These are phyloP conservation scores for Coleophoma crateriformis DNA, from an alignment of 2,329 filamentous ascomycete species.

Conservation along the genomic window DNA sequence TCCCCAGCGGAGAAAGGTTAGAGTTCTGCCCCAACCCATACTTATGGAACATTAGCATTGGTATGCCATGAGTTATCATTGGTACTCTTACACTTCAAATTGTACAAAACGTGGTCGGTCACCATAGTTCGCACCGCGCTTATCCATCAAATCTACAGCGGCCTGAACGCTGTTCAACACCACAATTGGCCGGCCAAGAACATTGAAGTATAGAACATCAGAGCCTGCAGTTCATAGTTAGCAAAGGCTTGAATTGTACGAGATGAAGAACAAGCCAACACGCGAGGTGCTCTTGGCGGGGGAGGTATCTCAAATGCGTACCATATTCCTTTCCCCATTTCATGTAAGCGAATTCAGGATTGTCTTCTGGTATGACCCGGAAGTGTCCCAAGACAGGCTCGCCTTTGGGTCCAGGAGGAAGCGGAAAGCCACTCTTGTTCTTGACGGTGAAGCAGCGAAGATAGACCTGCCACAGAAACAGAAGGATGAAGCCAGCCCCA, in stretches of 20 bases:
- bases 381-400: constrained; percentile 20
- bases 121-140: constrained; percentile 35
- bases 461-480: background rate
- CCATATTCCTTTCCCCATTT: constrained; percentile 19
- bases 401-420: constrained; percentile 19
- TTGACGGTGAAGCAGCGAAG: constrained; percentile 1
- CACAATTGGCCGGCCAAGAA: constrained; percentile 26
- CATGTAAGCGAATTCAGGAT: constrained; percentile 16
- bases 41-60: background rate
- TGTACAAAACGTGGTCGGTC: constrained; percentile 35
- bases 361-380: constrained; percentile 12
- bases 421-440: constrained; percentile 7
- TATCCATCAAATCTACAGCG: constrained; percentile 36
- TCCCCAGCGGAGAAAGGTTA: constrained; percentile 39
- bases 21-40: constrained; percentile 37
- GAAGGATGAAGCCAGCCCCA: background rate
- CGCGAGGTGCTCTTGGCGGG: no score
- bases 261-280: background rate
- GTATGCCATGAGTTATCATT: background rate
- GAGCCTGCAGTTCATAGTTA: constrained; percentile 14
- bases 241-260: background rate
- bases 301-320: constrained; percentile 1
- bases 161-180: constrained; percentile 36
- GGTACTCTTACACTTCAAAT: constrained; percentile 1
- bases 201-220: constrained; percentile 2